These are phyloP conservation scores for Myriosclerotinia scirpicola DNA, from an alignment of 2,329 filamentous ascomycete species.

Conservation along the genomic window DNA sequence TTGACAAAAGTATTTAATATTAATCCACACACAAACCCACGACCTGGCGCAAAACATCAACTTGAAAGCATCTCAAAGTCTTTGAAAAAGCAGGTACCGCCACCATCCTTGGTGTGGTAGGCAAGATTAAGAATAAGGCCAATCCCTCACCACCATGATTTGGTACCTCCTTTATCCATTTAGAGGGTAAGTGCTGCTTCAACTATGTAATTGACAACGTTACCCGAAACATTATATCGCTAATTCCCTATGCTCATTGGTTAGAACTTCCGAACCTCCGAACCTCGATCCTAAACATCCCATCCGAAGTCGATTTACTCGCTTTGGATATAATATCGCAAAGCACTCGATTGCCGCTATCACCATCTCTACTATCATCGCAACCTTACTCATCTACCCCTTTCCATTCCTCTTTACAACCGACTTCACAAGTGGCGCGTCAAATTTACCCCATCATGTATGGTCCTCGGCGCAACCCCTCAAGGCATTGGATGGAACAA, in stretches of 20 bases:
- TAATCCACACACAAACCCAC: not conserved
- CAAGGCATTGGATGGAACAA: slow-evolving; percentile 49
- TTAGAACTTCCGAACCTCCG: slow-evolving; percentile 72
- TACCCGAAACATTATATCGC: not conserved
- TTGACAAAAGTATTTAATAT: not conserved
- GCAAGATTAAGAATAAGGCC: slow-evolving; percentile 7
- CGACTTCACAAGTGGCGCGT: slow-evolving; percentile 68
- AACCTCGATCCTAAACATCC: slow-evolving; percentile 63
- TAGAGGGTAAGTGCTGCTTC: slow-evolving; percentile 61
- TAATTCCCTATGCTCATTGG: not conserved
- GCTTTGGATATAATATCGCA: slow-evolving; percentile 69
- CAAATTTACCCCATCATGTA: slow-evolving; percentile 73
- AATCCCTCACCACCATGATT: slow-evolving; percentile 52
- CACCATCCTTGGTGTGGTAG: slow-evolving; percentile 16
- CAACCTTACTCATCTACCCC: slow-evolving; percentile 69
- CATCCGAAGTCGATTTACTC: slow-evolving; percentile 62
- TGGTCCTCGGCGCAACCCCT: slow-evolving; percentile 74
- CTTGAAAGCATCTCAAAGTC: not conserved
- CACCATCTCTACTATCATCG: slow-evolving; percentile 69
- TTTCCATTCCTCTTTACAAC: slow-evolving; percentile 73
- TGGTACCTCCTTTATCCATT: slow-evolving; percentile 78
- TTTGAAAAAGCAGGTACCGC: slow-evolving; percentile 6
- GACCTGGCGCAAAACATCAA: not conserved
- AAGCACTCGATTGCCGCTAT: slow-evolving; percentile 74
- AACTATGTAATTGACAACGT: not conserved